Evolutionary conservation across 2,329 filamentous ascomycete genomes (phyloP), one percentile per base, ranked within the genome.

Genomic region (Cryphonectria nitschkei): DNA sequence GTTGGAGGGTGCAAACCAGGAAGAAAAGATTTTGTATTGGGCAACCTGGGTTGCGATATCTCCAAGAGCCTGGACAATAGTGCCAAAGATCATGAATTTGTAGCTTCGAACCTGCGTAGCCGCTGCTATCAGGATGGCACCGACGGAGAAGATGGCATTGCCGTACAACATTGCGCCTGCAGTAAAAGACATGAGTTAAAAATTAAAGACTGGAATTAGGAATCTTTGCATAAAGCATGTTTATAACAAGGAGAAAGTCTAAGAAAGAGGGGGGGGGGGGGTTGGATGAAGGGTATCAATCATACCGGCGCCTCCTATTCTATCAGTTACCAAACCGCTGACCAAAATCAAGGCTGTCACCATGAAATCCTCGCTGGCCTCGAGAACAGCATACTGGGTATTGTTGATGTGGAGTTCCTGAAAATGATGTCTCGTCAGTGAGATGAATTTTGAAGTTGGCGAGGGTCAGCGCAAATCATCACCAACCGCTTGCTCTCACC

Each of bases 11-110:
- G 88, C 82, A 72, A 90, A 90, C 88, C 88, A 90, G 0, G 87
- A 88, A 0, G 87, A 89, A 74, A 90, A 90, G 72, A 90, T 85
- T 72, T 90, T 89, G 76, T 90, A 90, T 76, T 90, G 88, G 0
- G 89, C 89, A 41, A 90, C 83, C 74, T 90, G 88, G 0, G 89
- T 90, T 0, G 88, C 86, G 29, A 90, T 88, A 72, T 90, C 88
- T n/a, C 88, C 88, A 0, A 90, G 78, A 0, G 88, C 84, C 39
- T 86, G 82, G 16, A 90, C 78, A 1, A 90, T 80, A 50, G 84
- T 79, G 1, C 87, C 88, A 22, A 82, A 83, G 52, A 90, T 84
- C 88, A 90, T 90, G 76, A 90, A 87, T 26, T 84, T 83, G 78
- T 86, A 90, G 43, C 82, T 86, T 6, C 87, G 85, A 2, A 86